phyloP scores from a whole-genome alignment of 2,329 filamentous ascomycete genomes.

The Stylonectria norvegica region DNA sequence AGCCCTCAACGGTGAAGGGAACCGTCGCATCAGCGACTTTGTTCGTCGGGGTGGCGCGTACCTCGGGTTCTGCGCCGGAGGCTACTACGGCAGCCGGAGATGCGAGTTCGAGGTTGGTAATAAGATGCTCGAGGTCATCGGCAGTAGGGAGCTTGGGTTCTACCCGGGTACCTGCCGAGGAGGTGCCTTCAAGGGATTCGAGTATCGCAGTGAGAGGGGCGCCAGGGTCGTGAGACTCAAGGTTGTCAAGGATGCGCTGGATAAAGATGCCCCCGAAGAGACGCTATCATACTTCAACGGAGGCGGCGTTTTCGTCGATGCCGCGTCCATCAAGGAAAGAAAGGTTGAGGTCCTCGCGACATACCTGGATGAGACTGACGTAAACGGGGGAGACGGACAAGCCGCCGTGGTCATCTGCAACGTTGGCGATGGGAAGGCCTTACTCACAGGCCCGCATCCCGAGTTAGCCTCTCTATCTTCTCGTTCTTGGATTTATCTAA shows the following conservation, averaged over 20 bases:
- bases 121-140: slow-evolving; percentile 73
- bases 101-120: slow-evolving; percentile 94
- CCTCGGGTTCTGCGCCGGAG: slow-evolving; percentile 89
- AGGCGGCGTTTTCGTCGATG: slow-evolving; percentile 87
- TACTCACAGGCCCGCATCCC: slow-evolving; percentile 87
- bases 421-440: slow-evolving; percentile 72
- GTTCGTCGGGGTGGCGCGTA: slow-evolving; percentile 83
- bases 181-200: slow-evolving; percentile 82
- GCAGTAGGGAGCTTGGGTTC: slow-evolving; percentile 79
- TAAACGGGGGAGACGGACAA: slow-evolving; percentile 68
- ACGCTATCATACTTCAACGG: slow-evolving; percentile 90
- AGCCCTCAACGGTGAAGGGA: slow-evolving; percentile 81
- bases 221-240: slow-evolving; percentile 68
- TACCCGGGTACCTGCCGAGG: slow-evolving; percentile 85
- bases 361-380: slow-evolving; percentile 70
- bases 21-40: slow-evolving; percentile 77
- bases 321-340: slow-evolving; percentile 54
- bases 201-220: slow-evolving; percentile 83
- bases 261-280: slow-evolving; percentile 52
- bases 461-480: slow-evolving; percentile 54
- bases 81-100: slow-evolving; percentile 76
- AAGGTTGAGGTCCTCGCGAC: slow-evolving; percentile 79
- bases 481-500: not conserved
- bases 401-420: slow-evolving; percentile 83
- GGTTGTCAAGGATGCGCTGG: slow-evolving; percentile 60